Base-by-base conservation (phyloP, 192 early-diverging fungal species). In the Lobulomyces angularis region DNA sequence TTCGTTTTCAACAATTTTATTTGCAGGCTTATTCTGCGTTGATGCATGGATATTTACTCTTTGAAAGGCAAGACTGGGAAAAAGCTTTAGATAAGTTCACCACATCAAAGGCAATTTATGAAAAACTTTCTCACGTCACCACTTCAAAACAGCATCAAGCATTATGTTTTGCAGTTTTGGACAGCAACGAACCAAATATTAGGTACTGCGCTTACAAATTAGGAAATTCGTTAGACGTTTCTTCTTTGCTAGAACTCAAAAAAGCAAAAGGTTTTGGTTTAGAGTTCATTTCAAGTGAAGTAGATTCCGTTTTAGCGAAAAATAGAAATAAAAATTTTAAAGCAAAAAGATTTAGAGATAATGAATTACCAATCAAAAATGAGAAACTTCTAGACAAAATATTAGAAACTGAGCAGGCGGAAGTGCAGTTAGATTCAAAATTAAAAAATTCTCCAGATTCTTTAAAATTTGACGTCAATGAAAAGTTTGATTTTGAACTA, bases 161-260 rank as follows among this genome's bases (percentile, higher is more conserved):
- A 1, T 51, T 87, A 3, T 79, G 68, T 42, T 77, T 80, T 33
- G 52, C 70, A 8, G 65, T 75, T 0, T 71, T 86, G 20, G 84
- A 87, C 50, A 69, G 56, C 12, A 74, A 87, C 37, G 84, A 85
- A 28, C 83, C 83, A 35, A 80, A 77, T 51, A 78, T 89, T 53
- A 67, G 77, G 27, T 87, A 73, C 61, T 87, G 83, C 57, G 77
- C 74, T 19, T 85, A 84, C 41, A 71, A 73, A 19, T 59, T 85
- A 25, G 61, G 23, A 29, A 9, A 45, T 25, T n/a, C n/a, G n/a
- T n/a, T n/a, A 25, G 48, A 45, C 49, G 45, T 29, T 17, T 21
- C 47, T n/a, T n/a, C 23, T 1, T 22, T 47, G 17, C 40, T 44
- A 25, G 45, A 45, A 41, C 37, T 39, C 9, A 11, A 16, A 11